These are phyloP conservation scores for Lactifluus subvellereus DNA, from an alignment of 768 basidiomycete species.

Conservation along the genomic window DNA sequence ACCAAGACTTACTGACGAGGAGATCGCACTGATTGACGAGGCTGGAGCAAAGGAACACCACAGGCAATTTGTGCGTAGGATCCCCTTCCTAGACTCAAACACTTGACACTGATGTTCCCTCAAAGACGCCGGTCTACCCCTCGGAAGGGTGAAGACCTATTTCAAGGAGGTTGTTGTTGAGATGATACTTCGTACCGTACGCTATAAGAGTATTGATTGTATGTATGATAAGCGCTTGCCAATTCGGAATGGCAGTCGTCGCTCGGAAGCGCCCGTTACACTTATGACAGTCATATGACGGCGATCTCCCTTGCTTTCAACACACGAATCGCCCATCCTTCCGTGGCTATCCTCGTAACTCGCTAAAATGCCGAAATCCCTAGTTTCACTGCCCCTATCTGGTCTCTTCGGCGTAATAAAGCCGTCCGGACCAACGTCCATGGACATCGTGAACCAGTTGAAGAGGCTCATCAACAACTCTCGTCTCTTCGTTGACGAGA, in stretches of 20 bases:
- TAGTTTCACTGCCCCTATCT: conserved; percentile 54
- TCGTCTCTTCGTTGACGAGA: conserved; percentile 61
- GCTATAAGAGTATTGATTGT: neutral
- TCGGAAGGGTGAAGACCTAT: neutral
- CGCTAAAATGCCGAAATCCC: conserved; percentile 5
- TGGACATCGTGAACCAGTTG: conserved; percentile 81
- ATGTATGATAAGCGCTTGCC: neutral
- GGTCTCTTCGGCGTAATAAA: conserved; percentile 86
- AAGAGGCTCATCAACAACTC: conserved; percentile 77
- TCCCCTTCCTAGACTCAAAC: neutral
- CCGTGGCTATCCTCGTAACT: neutral
- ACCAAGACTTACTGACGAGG: conserved; percentile 30
- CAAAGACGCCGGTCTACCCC: neutral
- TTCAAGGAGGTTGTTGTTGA: neutral
- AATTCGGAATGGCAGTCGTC: too few relatives aligned
- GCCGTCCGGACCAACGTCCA: conserved; percentile 89
- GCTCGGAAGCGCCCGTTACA: neutral
- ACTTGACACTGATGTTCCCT: neutral
- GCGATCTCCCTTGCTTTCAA: neutral
- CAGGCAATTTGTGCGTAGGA: conserved; percentile 28
- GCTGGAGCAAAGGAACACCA: conserved; percentile 30
- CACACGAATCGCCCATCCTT: neutral
- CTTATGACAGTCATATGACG: neutral
- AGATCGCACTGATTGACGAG: conserved; percentile 29
- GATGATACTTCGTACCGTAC: neutral